Percentiles rank a stretch among this genome's conserved stretches.
phyloP scores from a whole-genome alignment of 208 protist genomes.

The Sergeia podlipaevii region DNA sequence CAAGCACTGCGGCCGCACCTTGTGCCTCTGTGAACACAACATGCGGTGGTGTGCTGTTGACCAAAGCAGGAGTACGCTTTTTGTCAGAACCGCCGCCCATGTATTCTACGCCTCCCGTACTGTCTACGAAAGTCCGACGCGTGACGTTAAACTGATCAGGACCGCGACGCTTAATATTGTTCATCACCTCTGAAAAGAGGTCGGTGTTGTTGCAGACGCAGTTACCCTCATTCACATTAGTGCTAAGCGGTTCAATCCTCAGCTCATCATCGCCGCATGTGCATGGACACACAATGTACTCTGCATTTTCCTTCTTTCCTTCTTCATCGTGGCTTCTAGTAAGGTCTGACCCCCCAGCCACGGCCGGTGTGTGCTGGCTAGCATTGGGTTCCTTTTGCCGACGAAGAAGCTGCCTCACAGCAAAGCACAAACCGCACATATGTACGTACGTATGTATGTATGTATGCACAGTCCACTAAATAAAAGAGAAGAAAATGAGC shows the following conservation, averaged over 20 bases:
- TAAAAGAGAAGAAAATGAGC: conserved; percentile 1
- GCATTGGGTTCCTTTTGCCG: background rate
- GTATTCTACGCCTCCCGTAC: background rate
- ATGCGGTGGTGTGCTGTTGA: background rate
- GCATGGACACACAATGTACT: conserved; percentile 6
- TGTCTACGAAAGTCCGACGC: conserved; percentile 19
- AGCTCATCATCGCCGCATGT: background rate
- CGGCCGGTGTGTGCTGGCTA: background rate
- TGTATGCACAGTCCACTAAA: background rate
- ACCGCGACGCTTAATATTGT: conserved; percentile 44
- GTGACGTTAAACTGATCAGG: conserved; percentile 43
- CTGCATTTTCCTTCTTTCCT: background rate
- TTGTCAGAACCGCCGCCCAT: background rate
- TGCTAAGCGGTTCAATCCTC: background rate
- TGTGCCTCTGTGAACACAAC: conserved; percentile 31
- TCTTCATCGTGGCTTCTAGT: too few species aligned
- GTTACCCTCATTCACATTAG: background rate
- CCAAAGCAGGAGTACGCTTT: background rate
- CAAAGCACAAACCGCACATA: conserved; percentile 35
- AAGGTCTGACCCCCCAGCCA: too few species aligned
- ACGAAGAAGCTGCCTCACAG: conserved; percentile 18
- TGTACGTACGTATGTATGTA: conserved; percentile 3
- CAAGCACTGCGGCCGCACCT: conserved; percentile 58
- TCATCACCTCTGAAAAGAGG: conserved; percentile 27
- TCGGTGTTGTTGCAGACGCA: too few species aligned